Percentiles rank a stretch among this genome's conserved stretches.
These are phyloP conservation scores for Pseudonitzschia multiseries DNA, from an alignment of 108 stramenopile species.

Conservation along the genomic window DNA sequence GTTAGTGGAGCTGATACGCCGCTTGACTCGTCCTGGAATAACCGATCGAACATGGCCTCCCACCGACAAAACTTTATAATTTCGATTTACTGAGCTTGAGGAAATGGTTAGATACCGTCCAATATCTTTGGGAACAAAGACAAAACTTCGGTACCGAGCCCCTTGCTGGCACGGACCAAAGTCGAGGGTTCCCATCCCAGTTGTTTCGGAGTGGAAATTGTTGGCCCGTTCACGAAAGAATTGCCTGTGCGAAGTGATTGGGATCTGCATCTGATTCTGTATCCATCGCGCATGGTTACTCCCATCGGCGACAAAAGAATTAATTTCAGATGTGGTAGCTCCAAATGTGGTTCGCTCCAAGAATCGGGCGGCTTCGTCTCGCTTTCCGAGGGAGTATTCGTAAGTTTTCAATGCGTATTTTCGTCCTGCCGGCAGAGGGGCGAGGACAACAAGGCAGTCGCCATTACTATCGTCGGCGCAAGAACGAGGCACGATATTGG, in stretches of 20 bases:
- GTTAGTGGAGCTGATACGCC: background rate
- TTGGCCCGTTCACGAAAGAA: conserved; percentile 21
- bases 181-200: background rate
- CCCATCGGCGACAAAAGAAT: conserved; percentile 20
- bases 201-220: conserved; percentile 3
- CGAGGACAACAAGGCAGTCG: background rate
- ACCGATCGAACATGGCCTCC: conserved; percentile 12
- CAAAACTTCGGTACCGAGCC: background rate
- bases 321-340: background rate
- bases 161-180: conserved; percentile 6
- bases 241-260: conserved; percentile 32
- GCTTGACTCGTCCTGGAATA: conserved; percentile 13
- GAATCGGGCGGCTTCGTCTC: conserved; percentile 46
- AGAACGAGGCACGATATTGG: conserved; percentile 5
- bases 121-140: conserved; percentile 9
- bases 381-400: background rate
- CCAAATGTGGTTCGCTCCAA: conserved; percentile 72
- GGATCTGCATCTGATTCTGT: conserved; percentile 2
- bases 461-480: background rate
- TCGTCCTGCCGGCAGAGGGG: background rate
- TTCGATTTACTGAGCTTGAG: background rate
- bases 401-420: conserved; percentile 6
- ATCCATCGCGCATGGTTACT: conserved; percentile 2
- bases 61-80: conserved; percentile 15
- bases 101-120: conserved; percentile 1